These are phyloP conservation scores for Leccinum pellstonianum DNA, from an alignment of 768 basidiomycete species.

Conservation along the genomic window DNA sequence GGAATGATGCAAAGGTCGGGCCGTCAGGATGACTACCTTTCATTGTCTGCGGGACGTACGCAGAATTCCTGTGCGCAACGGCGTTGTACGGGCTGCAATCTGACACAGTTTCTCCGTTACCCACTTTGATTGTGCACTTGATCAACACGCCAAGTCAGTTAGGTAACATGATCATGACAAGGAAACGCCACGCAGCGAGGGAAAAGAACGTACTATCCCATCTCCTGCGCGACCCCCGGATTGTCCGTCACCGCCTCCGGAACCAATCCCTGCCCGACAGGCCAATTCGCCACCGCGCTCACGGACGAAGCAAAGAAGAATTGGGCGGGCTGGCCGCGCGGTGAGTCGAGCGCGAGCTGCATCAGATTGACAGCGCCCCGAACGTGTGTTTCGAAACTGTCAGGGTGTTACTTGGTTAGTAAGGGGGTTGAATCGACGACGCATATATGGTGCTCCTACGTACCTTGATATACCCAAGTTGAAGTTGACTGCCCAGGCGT, in stretches of 20 bases:
- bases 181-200: neutral
- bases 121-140: conserved; percentile 44
- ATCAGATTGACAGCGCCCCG: conserved; percentile 50
- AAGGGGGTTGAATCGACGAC: neutral
- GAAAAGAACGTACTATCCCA: conserved; percentile 29
- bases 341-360: conserved; percentile 44
- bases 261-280: conserved; percentile 5
- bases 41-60: conserved; percentile 12
- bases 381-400: conserved; percentile 45
- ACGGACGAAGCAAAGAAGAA: conserved; percentile 57
- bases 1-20: neutral
- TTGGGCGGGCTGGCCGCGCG: conserved; percentile 30
- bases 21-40: neutral
- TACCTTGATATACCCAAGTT: conserved; percentile 36
- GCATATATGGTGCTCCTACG: neutral
- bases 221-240: conserved; percentile 32
- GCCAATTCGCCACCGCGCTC: conserved; percentile 31
- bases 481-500: conserved; percentile 61
- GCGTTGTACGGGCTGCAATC: conserved; percentile 35
- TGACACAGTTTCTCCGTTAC: conserved; percentile 52
- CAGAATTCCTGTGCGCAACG: conserved; percentile 20
- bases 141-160: neutral
- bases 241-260: conserved; percentile 26
- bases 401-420: neutral
- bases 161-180: neutral